Evolutionary conservation across 345 rosid species (phyloP).

Genomic region (Syzygium aromaticum): DNA sequence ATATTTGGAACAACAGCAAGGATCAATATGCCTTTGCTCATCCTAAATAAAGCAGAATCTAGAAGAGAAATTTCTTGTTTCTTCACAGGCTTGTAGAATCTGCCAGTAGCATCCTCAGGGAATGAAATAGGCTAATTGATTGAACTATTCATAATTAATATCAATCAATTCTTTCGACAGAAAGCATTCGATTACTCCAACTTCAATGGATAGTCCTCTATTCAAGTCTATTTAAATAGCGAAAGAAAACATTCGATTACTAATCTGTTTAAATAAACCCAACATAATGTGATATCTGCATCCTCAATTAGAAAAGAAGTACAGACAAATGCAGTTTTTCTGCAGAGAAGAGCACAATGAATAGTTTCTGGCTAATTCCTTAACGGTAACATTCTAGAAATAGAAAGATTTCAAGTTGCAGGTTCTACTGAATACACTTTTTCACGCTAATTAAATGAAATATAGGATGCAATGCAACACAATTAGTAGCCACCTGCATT

Average conservation of each 20-base stretch:
- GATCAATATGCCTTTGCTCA: not conserved
- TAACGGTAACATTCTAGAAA: not conserved
- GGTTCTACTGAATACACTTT: not conserved
- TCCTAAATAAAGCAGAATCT: not conserved
- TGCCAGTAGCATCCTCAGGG: not conserved
- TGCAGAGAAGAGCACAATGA: not conserved
- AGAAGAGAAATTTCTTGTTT: not conserved
- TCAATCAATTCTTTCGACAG: not conserved
- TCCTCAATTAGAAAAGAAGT: not conserved
- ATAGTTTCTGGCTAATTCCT: not conserved
- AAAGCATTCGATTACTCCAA: not conserved
- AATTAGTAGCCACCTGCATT: constrained; percentile 50
- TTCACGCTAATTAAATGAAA: not conserved
- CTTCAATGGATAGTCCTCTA: not conserved
- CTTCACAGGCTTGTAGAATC: not conserved
- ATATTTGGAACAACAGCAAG: not conserved
- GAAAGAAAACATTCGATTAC: not conserved
- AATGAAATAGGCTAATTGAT: not conserved
- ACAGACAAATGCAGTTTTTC: not conserved
- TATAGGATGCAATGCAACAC: not conserved
- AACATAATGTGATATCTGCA: not conserved
- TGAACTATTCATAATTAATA: not conserved
- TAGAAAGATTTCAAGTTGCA: not conserved
- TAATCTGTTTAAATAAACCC: not conserved
- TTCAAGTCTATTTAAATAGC: not conserved